A percentile compares a stretch with the other conserved stretches of the same genome.
Conservation (phyloP, 75 land plant species). For the Larix kaempferi region DNA sequence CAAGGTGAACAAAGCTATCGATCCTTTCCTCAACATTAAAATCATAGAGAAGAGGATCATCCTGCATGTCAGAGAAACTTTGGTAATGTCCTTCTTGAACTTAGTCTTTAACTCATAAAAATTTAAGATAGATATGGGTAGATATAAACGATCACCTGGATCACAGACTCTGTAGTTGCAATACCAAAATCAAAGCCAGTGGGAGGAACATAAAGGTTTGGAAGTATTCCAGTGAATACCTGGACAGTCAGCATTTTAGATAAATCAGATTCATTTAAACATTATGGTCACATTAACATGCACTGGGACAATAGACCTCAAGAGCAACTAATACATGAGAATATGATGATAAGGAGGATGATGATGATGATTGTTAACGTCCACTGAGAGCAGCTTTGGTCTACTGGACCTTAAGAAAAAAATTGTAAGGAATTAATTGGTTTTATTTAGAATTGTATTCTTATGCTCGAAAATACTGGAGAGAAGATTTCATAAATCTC, state of each 20-base stretch:
- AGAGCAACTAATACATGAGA: neutral
- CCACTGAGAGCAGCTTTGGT: too few species aligned
- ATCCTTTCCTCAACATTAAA: conserved; percentile 78
- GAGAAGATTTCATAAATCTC: too few species aligned
- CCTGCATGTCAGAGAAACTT: conserved; percentile 26
- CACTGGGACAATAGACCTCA: neutral
- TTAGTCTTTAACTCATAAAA: neutral
- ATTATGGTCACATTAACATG: neutral
- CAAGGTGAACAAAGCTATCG: conserved; percentile 65
- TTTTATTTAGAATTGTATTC: too few species aligned
- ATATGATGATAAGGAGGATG: neutral
- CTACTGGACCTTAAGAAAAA: too few species aligned
- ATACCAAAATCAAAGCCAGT: conserved; percentile 50
- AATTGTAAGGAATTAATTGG: too few species aligned
- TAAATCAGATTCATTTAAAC: neutral
- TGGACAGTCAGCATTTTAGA: neutral
- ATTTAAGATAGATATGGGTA: neutral
- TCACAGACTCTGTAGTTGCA: neutral
- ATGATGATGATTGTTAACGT: too few species aligned
- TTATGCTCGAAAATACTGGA: too few species aligned
- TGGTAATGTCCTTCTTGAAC: neutral
- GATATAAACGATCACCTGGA: neutral
- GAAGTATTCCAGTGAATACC: conserved; percentile 2
- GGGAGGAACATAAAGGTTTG: neutral
- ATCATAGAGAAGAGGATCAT: conserved; percentile 62